phyloP scores from a whole-genome alignment of 2,329 filamentous ascomycete genomes.

The Colletotrichum chrysophilum region DNA sequence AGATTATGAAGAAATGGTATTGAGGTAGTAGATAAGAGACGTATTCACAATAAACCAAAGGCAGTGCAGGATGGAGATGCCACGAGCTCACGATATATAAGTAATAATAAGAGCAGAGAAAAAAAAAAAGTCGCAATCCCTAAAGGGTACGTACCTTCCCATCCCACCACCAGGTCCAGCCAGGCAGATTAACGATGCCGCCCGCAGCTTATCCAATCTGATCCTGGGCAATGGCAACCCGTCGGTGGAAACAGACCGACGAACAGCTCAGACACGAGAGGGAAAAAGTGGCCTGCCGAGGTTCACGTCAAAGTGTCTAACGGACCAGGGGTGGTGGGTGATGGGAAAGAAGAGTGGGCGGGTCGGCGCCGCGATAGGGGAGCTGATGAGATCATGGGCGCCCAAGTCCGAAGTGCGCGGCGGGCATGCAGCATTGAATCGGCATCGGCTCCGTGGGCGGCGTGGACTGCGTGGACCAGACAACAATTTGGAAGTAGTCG shows the following conservation, averaged over 20 bases:
- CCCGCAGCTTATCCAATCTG: neutral
- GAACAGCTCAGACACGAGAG: neutral
- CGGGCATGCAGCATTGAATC: neutral
- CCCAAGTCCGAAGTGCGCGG: conserved; percentile 8
- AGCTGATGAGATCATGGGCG: conserved; percentile 14
- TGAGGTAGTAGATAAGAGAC: neutral
- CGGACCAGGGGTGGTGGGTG: neutral
- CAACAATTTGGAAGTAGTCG: neutral
- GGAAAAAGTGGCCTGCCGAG: conserved; percentile 20
- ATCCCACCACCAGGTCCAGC: neutral
- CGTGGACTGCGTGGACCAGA: neutral
- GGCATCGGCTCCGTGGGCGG: neutral
- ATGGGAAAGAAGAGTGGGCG: neutral
- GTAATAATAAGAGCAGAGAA: neutral
- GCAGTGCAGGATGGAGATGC: neutral
- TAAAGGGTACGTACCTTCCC: neutral
- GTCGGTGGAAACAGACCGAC: conserved; percentile 5
- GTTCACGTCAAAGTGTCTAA: neutral
- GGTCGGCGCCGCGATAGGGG: neutral
- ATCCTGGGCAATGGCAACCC: neutral
- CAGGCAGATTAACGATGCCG: neutral
- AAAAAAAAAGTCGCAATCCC: neutral
- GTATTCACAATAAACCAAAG: neutral
- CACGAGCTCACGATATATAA: conserved; percentile 13
- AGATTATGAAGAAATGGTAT: neutral